These are phyloP conservation scores for Penstemon davidsonii DNA, from an alignment of 257 asterid species.

Conservation along the genomic window DNA sequence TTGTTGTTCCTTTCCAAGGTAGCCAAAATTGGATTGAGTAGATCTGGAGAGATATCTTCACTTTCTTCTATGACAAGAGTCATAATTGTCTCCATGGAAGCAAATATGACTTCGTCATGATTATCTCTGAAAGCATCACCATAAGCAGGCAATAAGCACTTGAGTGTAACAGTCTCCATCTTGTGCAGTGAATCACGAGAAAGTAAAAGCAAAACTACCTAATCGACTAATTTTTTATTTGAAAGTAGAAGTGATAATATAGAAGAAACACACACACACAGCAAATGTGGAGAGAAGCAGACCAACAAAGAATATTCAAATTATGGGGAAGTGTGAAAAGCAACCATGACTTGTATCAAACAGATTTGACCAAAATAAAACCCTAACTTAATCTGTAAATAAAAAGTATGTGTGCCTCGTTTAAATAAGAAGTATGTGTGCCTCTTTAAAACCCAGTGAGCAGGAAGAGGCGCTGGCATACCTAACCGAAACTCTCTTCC, in stretches of 20 bases:
- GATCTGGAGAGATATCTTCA: slow-evolving; percentile 74
- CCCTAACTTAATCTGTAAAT: too few species aligned
- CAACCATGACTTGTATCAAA: too few species aligned
- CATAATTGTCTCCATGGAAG: slow-evolving; percentile 94
- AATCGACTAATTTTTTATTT: background rate
- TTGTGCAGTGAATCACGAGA: slow-evolving; percentile 17
- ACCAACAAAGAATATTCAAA: background rate
- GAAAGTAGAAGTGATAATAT: too few species aligned
- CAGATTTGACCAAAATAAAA: too few species aligned
- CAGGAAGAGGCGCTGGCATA: too few species aligned
- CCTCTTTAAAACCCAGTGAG: too few species aligned
- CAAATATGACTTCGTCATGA: slow-evolving; percentile 59
- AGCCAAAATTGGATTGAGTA: slow-evolving; percentile 67
- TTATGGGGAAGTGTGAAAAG: too few species aligned
- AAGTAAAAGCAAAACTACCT: slow-evolving; percentile 11
- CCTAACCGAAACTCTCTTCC: too few species aligned
- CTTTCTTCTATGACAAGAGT: slow-evolving; percentile 90
- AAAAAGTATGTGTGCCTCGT: too few species aligned
- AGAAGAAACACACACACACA: background rate
- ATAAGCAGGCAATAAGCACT: slow-evolving; percentile 31
- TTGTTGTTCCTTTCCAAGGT: slow-evolving; percentile 62
- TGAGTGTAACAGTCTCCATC: slow-evolving; percentile 5
- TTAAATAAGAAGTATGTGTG: too few species aligned
- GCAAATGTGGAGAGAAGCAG: background rate
- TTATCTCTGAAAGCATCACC: slow-evolving; percentile 51